Percentiles rank a stretch among this genome's conserved stretches.
phyloP scores from a whole-genome alignment of 2,329 filamentous ascomycete genomes.

The Xylaria sp. region DNA sequence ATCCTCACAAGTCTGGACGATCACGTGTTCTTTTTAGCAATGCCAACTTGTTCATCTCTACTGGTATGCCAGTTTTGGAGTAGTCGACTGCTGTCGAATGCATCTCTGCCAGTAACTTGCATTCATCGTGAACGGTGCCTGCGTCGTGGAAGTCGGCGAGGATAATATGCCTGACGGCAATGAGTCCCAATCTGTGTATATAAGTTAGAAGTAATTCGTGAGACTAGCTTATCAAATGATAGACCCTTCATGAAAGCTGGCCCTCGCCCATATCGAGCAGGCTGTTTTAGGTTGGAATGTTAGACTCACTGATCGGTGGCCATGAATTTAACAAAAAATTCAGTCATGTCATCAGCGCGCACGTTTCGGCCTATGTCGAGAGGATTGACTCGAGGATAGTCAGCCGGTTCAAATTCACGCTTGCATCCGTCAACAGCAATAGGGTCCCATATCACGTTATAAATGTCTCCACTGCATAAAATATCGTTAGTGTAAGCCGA shows the following conservation, averaged over 20 bases:
- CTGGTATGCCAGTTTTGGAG: conserved; percentile 76
- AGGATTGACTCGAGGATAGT: conserved; percentile 72
- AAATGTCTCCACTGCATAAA: conserved; percentile 71
- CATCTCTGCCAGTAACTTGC: conserved; percentile 67
- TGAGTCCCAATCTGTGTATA: conserved; percentile 54
- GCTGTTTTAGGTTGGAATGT: not conserved
- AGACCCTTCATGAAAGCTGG: not conserved
- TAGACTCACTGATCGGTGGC: conserved; percentile 48
- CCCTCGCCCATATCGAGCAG: not conserved
- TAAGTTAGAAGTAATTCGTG: not conserved
- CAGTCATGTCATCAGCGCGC: conserved; percentile 72
- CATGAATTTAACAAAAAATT: conserved; percentile 76
- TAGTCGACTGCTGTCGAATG: conserved; percentile 80
- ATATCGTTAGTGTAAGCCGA: not conserved
- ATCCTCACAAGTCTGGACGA: conserved; percentile 67
- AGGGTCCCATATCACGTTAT: conserved; percentile 80
- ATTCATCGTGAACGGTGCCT: conserved; percentile 66
- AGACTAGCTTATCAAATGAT: not conserved
- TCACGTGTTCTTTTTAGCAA: conserved; percentile 49
- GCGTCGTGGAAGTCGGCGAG: conserved; percentile 66
- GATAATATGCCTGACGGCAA: conserved; percentile 72
- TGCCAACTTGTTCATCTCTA: conserved; percentile 59
- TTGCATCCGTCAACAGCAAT: conserved; percentile 56
- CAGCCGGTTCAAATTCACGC: conserved; percentile 66
- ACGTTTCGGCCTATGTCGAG: conserved; percentile 71